Evolutionary conservation across 345 rosid genomes (phyloP), one percentile per base, ranked within the genome.

Genomic region (Salix viminalis): DNA sequence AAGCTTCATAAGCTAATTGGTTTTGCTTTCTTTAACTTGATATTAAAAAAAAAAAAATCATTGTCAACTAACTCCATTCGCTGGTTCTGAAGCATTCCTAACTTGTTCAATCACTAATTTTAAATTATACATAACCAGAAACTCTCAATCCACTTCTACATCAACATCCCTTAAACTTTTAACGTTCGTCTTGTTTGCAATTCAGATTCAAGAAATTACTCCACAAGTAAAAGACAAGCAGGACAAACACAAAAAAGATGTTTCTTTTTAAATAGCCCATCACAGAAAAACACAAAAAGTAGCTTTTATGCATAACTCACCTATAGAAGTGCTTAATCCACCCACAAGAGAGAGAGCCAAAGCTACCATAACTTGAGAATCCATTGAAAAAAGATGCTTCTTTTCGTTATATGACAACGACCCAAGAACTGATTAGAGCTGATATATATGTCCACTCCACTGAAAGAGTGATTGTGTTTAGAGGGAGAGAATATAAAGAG

Each of bases 311-410:
- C 2, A 16, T n/a, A 61, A 75, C 83, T 28, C 21, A 77, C 84
- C 84, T 24, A 81, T 41, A 21, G 84, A 81, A 74, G 84, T 81
- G 76, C 84, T 81, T 15, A 81, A 65, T 26, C 84, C 81, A 44
- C 84, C 84, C 23, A 81, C 71, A 54, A 81, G 84, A 21, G 84
- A 81, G 21, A 81, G 84, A 24, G 56, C 79, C 67, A 81, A 65
- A 8, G 84, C 84, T 16, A 81, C 79, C 56, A 70, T 4, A 46
- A 81, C 90, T 83, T 89, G 98, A 60, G 97, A 93, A 77, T 86
- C 98, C 99, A 95, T 93, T 77, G 77, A 19, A 41, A 26, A 18
- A 21, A 14, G 15, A 1, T 44, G 32, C 19, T 34, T 50, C 21
- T 41, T 48, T 34, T 77, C 16, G 60, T 19, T 66, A 70, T 36